A percentile compares a stretch with the other conserved stretches of the same genome.
phyloP scores from a whole-genome alignment of 768 basidiomycete species.

The Udeniomyces megalosporus region DNA sequence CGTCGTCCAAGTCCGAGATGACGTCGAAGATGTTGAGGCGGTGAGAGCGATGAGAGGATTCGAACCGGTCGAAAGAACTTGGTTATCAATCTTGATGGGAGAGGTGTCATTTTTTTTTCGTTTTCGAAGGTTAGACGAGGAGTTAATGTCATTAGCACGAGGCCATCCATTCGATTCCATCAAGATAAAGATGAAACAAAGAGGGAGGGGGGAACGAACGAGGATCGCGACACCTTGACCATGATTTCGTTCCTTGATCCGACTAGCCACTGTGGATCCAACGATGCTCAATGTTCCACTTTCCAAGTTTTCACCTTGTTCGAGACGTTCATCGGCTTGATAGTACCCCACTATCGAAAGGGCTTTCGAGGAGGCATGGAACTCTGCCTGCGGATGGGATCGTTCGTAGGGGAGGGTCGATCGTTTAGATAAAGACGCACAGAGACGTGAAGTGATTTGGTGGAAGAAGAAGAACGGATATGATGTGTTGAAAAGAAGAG shows the following conservation, averaged over 20 bases:
- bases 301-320: constrained; percentile 45
- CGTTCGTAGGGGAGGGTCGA: constrained; percentile 19
- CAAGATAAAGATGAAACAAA: background rate
- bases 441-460: background rate
- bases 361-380: constrained; percentile 13
- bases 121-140: no score
- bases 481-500: background rate
- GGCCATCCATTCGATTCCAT: no score
- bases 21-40: constrained; percentile 4
- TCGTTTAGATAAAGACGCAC: constrained; percentile 34
- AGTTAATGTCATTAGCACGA: no score
- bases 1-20: constrained; percentile 18
- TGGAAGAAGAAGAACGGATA: background rate
- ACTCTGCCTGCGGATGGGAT: constrained; percentile 19
- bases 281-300: constrained; percentile 29
- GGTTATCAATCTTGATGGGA: constrained; percentile 1
- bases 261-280: no score
- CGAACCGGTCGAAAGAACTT: background rate
- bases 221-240: no score
- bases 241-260: no score
- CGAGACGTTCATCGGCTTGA: constrained; percentile 36
- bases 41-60: constrained; percentile 37
- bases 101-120: no score
- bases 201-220: background rate
- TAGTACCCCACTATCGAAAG: constrained; percentile 21